Percentiles rank a stretch among this genome's conserved stretches.
Conservation (phyloP, 345 rosid genomes). For the Fremontodendron californicum region DNA sequence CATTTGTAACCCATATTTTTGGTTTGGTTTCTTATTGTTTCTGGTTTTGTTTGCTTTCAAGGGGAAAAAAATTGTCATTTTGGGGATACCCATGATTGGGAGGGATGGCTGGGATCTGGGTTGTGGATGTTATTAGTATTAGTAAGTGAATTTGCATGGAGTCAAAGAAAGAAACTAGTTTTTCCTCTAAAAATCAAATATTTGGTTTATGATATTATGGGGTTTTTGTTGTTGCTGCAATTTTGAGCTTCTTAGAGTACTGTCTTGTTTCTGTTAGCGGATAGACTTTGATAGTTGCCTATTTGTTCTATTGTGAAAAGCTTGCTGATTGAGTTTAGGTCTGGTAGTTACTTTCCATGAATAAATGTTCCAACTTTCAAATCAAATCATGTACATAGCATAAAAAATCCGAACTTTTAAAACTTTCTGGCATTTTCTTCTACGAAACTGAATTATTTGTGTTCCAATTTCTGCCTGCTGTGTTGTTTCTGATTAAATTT, state of each 20-base stretch:
- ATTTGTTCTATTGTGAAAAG: not conserved
- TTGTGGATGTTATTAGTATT: not conserved
- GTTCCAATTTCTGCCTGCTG: conserved; percentile 2
- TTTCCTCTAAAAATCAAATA: not conserved
- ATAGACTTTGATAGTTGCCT: not conserved
- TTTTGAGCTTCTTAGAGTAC: not conserved
- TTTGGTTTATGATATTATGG: not conserved
- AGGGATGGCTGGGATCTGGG: conserved; percentile 29
- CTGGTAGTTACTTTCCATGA: not conserved
- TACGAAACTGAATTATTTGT: not conserved
- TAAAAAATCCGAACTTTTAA: not conserved
- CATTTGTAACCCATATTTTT: conserved; percentile 7
- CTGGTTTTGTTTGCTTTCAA: conserved; percentile 6
- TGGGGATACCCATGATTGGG: conserved; percentile 1
- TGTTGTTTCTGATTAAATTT: conserved; percentile 17
- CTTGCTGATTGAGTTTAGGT: not conserved
- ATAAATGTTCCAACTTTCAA: not conserved
- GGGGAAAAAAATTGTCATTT: conserved; percentile 12
- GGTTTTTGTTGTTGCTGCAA: not conserved
- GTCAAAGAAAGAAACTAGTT: not conserved
- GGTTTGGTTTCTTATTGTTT: conserved; percentile 2
- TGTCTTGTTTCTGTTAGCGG: conserved; percentile 2
- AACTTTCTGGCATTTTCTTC: not conserved
- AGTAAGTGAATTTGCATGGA: not conserved
- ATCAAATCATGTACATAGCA: not conserved